These are phyloP conservation scores for Phytophthora tentaculata DNA, from an alignment of 352 stramenopile genomes.

Conservation along the genomic window DNA sequence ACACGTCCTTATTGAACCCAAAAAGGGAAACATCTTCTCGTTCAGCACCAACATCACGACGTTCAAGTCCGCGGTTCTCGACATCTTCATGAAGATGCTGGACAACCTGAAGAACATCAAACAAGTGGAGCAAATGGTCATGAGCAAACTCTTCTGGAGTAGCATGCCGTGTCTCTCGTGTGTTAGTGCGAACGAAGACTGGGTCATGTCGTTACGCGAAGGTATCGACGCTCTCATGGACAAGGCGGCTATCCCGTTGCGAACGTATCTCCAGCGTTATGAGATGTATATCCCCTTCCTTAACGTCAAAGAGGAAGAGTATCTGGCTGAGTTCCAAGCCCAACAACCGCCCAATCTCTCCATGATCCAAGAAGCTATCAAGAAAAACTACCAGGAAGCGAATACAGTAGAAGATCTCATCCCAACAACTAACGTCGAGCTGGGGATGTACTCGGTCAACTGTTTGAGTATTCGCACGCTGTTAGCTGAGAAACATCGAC, in stretches of 20 bases:
- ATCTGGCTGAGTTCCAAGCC: constrained; percentile 70
- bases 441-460: constrained; percentile 87
- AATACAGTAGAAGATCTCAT: constrained; percentile 63
- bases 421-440: constrained; percentile 67
- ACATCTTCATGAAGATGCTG: constrained; percentile 82
- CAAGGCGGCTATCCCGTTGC: constrained; percentile 61
- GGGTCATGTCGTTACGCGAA: constrained; percentile 71
- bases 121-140: constrained; percentile 91
- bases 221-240: constrained; percentile 67
- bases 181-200: constrained; percentile 87
- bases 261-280: constrained; percentile 85
- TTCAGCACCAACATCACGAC: constrained; percentile 72
- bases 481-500: constrained; percentile 80
- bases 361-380: constrained; percentile 78
- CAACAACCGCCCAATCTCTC: constrained; percentile 79
- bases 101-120: constrained; percentile 87
- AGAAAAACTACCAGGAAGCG: constrained; percentile 75
- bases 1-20: constrained; percentile 49
- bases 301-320: constrained; percentile 91
- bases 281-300: constrained; percentile 89
- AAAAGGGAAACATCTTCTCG: constrained; percentile 58
- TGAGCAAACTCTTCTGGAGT: constrained; percentile 96
- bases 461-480: constrained; percentile 70
- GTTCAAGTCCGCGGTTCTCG: constrained; percentile 64
- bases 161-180: constrained; percentile 89